Conservation (phyloP, 2,329 filamentous ascomycete genomes). For the Alternaria sp. region DNA sequence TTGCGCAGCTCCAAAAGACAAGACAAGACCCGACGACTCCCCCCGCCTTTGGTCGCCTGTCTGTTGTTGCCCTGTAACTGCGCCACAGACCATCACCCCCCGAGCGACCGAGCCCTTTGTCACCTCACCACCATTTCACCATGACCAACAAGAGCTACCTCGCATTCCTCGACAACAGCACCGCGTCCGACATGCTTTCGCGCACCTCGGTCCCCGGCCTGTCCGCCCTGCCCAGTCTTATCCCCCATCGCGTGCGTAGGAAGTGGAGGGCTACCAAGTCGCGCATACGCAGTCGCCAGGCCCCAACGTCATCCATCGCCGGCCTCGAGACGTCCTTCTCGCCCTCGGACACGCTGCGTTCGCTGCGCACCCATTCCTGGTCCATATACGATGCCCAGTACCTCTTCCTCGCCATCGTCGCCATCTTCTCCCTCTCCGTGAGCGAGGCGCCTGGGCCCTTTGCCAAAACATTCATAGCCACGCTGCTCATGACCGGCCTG, state of each 20-base stretch:
- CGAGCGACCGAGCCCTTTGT: conserved; percentile 7
- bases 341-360: conserved; percentile 76
- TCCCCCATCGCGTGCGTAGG: conserved; percentile 72
- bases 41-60: conserved; percentile 33
- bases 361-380: conserved; percentile 81
- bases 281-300: conserved; percentile 71
- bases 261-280: conserved; percentile 68
- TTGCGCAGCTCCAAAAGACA: conserved; percentile 9
- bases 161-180: conserved; percentile 42
- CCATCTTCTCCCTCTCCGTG: conserved; percentile 83
- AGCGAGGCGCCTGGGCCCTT: conserved; percentile 80
- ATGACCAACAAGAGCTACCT: conserved; percentile 49
- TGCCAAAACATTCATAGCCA: conserved; percentile 76
- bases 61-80: conserved; percentile 24
- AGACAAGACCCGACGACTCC: not conserved
- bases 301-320: conserved; percentile 76
- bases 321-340: conserved; percentile 83
- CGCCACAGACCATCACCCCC: conserved; percentile 15
- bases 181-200: conserved; percentile 51
- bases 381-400: conserved; percentile 86
- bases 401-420: conserved; percentile 73
- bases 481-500: conserved; percentile 72
- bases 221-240: conserved; percentile 59
- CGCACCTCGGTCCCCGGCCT: conserved; percentile 57
- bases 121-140: conserved; percentile 3